Percentiles rank a stretch among this genome's conserved stretches.
Conservation (phyloP, 1,284 basidiomycete species). For the Naganishia sp. region DNA sequence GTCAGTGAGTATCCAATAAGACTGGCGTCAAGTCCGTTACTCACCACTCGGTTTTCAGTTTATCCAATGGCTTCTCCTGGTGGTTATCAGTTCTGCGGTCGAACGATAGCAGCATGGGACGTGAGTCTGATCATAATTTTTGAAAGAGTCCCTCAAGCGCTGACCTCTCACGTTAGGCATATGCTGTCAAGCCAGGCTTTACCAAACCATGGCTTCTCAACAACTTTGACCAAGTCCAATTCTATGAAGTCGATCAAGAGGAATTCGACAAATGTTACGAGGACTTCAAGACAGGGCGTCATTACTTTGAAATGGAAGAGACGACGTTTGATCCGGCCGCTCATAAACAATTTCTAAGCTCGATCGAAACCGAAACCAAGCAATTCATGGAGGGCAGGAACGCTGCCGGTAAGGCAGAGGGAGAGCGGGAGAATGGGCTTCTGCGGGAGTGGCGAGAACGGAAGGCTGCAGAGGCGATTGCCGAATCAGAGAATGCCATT, state of each 20-base stretch:
- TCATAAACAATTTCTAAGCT: conserved; percentile 58
- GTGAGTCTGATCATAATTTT: conserved; percentile 18
- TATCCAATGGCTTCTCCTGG: conserved; percentile 69
- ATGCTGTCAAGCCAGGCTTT: conserved; percentile 41
- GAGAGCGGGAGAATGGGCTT: conserved; percentile 50
- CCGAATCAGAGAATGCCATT: conserved; percentile 26
- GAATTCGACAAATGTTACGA: conserved; percentile 57
- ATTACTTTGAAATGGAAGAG: conserved; percentile 59
- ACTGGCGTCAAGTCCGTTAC: conserved; percentile 55
- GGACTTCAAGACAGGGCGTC: conserved; percentile 64
- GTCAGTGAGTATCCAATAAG: conserved; percentile 38
- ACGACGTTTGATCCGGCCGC: conserved; percentile 60
- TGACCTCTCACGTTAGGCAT: conserved; percentile 8
- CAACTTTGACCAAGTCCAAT: conserved; percentile 66
- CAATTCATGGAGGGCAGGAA: conserved; percentile 55
- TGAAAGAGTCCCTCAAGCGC: no score
- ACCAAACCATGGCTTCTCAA: conserved; percentile 64
- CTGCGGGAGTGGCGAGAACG: conserved; percentile 54
- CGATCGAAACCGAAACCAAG: conserved; percentile 56
- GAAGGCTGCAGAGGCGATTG: conserved; percentile 39
- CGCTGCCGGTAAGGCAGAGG: conserved; percentile 38
- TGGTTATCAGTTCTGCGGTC: conserved; percentile 64
- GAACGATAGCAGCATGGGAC: conserved; percentile 46
- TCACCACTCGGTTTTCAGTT: conserved; percentile 60
- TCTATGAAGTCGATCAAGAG: conserved; percentile 42